Evolutionary conservation across 169 alveolate genomes (phyloP).

Genomic region (Perkinsus olseni): DNA sequence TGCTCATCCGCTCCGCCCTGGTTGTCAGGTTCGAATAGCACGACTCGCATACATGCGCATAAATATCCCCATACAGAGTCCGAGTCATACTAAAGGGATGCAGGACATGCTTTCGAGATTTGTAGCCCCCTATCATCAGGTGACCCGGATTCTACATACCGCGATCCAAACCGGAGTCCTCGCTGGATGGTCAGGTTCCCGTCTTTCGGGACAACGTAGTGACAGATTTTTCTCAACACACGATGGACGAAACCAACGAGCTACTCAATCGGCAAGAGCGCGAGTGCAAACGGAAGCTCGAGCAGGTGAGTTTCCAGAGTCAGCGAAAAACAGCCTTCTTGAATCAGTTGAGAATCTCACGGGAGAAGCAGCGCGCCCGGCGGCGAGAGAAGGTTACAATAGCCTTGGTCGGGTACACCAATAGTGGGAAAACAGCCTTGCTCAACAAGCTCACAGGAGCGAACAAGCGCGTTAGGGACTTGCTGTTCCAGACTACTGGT

Average conservation of each 20-base stretch:
- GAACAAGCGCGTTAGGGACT: slow-evolving; percentile 58
- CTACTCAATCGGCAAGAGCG: neutral
- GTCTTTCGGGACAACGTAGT: neutral
- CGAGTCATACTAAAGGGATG: neutral
- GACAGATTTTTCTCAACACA: neutral
- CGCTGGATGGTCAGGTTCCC: neutral
- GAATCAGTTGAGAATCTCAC: slow-evolving; percentile 59
- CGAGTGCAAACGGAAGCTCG: neutral
- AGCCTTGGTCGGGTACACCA: slow-evolving; percentile 79
- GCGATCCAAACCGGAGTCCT: neutral
- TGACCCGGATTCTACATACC: neutral
- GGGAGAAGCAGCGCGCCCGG: slow-evolving; percentile 38
- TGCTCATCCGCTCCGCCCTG: neutral
- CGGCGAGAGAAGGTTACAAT: slow-evolving; percentile 43
- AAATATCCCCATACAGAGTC: neutral
- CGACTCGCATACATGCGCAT: neutral
- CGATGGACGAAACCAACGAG: slow-evolving; percentile 2
- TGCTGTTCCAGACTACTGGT: slow-evolving; percentile 62
- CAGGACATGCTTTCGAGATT: neutral
- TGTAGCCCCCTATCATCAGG: neutral
- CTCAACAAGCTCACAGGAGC: slow-evolving; percentile 65
- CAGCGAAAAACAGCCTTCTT: neutral
- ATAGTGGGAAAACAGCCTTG: slow-evolving; percentile 80
- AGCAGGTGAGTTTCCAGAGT: neutral
- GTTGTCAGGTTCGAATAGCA: neutral